Conservation (phyloP, 163 green algal species). For the Trebouxiophyceae sp. region DNA sequence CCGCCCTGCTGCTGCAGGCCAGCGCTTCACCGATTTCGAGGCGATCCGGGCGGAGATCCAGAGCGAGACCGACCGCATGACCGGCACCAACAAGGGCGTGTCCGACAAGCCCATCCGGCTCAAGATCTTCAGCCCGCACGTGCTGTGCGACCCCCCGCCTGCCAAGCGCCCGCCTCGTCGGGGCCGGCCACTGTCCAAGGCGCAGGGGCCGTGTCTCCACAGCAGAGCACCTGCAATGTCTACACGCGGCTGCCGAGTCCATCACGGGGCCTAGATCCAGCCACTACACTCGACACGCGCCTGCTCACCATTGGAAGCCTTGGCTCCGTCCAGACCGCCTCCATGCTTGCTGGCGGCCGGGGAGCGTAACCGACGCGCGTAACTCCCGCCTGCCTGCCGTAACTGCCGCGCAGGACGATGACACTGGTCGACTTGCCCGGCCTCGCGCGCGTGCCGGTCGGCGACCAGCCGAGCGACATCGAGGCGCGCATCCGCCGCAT, state of each 20-base stretch:
- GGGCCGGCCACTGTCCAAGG: no score
- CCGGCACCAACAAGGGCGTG: conserved; percentile 80
- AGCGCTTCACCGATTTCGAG: conserved; percentile 77
- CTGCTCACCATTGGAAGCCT: no score
- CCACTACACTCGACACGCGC: no score
- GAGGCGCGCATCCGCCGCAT: conserved; percentile 55
- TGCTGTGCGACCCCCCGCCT: conserved; percentile 57
- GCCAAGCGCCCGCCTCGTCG: no score
- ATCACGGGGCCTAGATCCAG: no score
- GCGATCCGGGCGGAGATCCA: conserved; percentile 85
- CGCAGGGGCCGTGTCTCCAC: no score
- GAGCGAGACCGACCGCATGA: conserved; percentile 84
- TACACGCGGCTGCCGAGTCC: no score
- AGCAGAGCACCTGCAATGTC: no score
- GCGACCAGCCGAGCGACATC: conserved; percentile 91
- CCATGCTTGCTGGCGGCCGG: no score
- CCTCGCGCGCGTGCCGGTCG: conserved; percentile 85
- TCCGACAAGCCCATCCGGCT: conserved; percentile 92
- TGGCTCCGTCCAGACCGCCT: no score
- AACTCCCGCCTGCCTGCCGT: no score
- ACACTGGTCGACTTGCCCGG: conserved; percentile 97
- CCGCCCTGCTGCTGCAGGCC: conserved; percentile 54
- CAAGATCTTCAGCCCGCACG: conserved; percentile 83
- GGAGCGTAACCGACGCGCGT: no score
- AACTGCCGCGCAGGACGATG: conserved; percentile 71